Percentiles rank a stretch among this genome's conserved stretches.
phyloP scores from a whole-genome alignment of 495 filamentous ascomycete species.

The Daldinia concentrica region DNA sequence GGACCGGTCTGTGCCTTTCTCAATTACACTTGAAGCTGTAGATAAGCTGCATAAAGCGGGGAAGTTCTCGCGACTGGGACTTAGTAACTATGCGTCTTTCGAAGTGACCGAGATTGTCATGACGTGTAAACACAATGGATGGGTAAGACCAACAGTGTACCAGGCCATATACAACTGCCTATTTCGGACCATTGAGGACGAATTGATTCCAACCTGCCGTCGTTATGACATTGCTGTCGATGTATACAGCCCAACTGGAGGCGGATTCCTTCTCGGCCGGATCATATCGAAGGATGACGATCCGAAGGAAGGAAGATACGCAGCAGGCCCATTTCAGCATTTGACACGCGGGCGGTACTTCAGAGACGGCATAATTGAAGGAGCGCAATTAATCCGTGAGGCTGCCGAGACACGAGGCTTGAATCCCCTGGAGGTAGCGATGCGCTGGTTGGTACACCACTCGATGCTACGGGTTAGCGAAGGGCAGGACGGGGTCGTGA shows the following conservation, averaged over 20 bases:
- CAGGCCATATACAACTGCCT: constrained; percentile 72
- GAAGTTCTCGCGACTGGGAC: constrained; percentile 78
- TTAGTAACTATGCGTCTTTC: constrained; percentile 82
- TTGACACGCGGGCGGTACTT: constrained; percentile 78
- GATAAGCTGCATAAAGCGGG: constrained; percentile 79
- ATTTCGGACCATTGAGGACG: constrained; percentile 73
- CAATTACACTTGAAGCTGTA: constrained; percentile 72
- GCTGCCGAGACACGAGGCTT: constrained; percentile 72
- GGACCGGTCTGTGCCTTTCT: constrained; percentile 76
- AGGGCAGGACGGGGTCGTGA: constrained; percentile 75
- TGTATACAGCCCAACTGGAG: constrained; percentile 80
- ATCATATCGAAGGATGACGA: constrained; percentile 56
- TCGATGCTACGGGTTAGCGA: constrained; percentile 71
- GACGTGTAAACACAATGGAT: constrained; percentile 72
- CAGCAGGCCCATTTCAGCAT: constrained; percentile 53
- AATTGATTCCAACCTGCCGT: constrained; percentile 76
- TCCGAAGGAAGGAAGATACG: constrained; percentile 72
- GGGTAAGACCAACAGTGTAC: constrained; percentile 71
- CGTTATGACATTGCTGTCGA: constrained; percentile 82
- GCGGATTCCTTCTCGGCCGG: constrained; percentile 78
- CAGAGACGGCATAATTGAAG: constrained; percentile 74
- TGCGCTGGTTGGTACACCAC: constrained; percentile 81
- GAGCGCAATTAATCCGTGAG: constrained; percentile 71
- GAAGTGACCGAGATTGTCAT: constrained; percentile 85
- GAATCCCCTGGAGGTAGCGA: constrained; percentile 74